phyloP scores from a whole-genome alignment of 208 protist species.

The Spongospora subterranea region DNA sequence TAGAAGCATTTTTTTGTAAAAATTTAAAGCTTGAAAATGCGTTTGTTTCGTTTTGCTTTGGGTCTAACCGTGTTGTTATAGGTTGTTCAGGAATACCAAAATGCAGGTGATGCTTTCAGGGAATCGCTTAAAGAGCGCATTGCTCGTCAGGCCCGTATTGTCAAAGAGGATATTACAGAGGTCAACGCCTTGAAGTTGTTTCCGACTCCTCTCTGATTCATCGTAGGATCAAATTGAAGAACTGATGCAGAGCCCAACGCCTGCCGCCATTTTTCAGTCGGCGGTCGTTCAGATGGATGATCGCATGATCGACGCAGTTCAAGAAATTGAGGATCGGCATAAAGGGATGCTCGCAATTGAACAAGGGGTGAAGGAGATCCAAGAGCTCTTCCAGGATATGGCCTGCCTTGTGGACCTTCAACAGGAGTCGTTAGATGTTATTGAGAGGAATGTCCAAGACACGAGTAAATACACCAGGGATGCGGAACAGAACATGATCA shows the following conservation, averaged over 20 bases:
- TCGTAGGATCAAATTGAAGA: conserved; percentile 45
- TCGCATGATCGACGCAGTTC: conserved; percentile 12
- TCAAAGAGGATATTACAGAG: conserved; percentile 46
- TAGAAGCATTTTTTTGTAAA: too few relatives aligned
- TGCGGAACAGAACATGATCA: conserved; percentile 30
- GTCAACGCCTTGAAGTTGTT: neutral
- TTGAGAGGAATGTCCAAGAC: conserved; percentile 51
- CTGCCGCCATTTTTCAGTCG: neutral
- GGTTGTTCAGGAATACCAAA: conserved; percentile 28
- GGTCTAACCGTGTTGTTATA: neutral
- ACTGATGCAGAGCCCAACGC: neutral
- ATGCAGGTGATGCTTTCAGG: conserved; percentile 29
- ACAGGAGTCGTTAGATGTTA: conserved; percentile 62
- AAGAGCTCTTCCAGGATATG: conserved; percentile 63
- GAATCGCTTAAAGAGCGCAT: conserved; percentile 40
- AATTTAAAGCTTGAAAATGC: too few relatives aligned
- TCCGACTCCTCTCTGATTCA: neutral
- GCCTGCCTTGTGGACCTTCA: conserved; percentile 58
- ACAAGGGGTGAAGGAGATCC: conserved; percentile 61
- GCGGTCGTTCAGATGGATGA: neutral
- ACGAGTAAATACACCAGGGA: conserved; percentile 60
- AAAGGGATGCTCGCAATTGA: conserved; percentile 51
- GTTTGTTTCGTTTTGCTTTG: neutral
- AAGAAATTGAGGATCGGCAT: conserved; percentile 51
- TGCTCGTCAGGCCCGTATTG: conserved; percentile 42